These are phyloP conservation scores for Eimeria praecox DNA, from an alignment of 169 alveolate genomes.

Conservation along the genomic window DNA sequence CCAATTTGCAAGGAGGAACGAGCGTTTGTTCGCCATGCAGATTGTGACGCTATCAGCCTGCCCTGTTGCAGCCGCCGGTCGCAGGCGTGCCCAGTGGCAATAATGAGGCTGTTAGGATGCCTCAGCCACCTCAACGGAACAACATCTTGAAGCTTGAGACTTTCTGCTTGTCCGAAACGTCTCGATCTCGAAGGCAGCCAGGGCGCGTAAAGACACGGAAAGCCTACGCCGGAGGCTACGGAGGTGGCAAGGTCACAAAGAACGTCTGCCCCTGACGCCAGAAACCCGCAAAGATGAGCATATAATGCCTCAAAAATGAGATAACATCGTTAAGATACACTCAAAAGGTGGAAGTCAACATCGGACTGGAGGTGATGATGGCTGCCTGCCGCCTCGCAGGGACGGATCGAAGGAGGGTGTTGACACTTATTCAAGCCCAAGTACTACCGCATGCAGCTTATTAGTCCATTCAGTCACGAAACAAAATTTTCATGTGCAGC, in stretches of 20 bases:
- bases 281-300: background rate
- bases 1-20: background rate
- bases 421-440: conserved; percentile 18
- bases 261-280: background rate
- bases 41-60: background rate
- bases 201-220: conserved; percentile 1
- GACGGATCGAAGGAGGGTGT: conserved; percentile 36
- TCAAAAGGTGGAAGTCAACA: background rate
- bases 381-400: conserved; percentile 37
- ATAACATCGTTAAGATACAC: background rate
- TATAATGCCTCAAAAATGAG: background rate
- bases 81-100: background rate
- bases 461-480: conserved; percentile 2
- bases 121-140: background rate
- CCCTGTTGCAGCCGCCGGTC: background rate
- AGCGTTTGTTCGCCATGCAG: background rate
- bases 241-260: background rate
- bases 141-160: background rate
- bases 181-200: background rate
- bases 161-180: background rate
- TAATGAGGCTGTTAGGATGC: background rate
- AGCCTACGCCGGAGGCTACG: background rate
- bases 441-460: conserved; percentile 33
- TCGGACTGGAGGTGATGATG: conserved; percentile 3
- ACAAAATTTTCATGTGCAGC: conserved; percentile 64